A percentile compares a stretch with the other conserved stretches of the same genome.
Evolutionary conservation across 305 asterid species (phyloP).

Genomic region (Petunia hybrid): DNA sequence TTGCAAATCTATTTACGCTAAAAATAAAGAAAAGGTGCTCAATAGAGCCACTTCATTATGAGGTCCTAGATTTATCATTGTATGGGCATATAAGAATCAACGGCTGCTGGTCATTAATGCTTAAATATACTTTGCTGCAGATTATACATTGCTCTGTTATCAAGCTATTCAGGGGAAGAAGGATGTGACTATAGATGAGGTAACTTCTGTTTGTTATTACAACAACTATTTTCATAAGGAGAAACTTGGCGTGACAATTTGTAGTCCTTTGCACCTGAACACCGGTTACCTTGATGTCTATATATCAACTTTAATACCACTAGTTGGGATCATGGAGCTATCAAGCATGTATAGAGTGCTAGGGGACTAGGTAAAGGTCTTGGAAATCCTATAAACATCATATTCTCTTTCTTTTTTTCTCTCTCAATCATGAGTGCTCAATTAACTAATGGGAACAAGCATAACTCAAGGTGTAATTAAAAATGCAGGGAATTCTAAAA

Average conservation of each 20-base stretch:
- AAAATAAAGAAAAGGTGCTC: neutral
- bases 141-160: conserved; percentile 93
- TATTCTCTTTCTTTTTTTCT: neutral
- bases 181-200: conserved; percentile 90
- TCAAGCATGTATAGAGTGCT: conserved; percentile 90
- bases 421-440: conserved; percentile 9
- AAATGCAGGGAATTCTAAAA: conserved; percentile 86
- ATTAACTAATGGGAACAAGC: neutral
- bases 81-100: neutral
- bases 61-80: neutral
- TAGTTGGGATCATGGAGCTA: conserved; percentile 76
- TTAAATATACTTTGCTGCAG: conserved; percentile 48
- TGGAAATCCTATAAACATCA: neutral
- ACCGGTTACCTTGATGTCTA: conserved; percentile 73
- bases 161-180: conserved; percentile 84
- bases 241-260: conserved; percentile 6
- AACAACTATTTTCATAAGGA: neutral
- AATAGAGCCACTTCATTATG: neutral
- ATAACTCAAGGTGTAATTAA: conserved; percentile 30
- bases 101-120: neutral
- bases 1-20: neutral
- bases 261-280: conserved; percentile 61
- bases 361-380: conserved; percentile 79
- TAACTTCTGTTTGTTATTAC: conserved; percentile 36
- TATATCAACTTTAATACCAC: conserved; percentile 79